A percentile compares a stretch with the other conserved stretches of the same genome.
Evolutionary conservation across 495 filamentous ascomycete species (phyloP).

Genomic region (Penicillium lividum): DNA sequence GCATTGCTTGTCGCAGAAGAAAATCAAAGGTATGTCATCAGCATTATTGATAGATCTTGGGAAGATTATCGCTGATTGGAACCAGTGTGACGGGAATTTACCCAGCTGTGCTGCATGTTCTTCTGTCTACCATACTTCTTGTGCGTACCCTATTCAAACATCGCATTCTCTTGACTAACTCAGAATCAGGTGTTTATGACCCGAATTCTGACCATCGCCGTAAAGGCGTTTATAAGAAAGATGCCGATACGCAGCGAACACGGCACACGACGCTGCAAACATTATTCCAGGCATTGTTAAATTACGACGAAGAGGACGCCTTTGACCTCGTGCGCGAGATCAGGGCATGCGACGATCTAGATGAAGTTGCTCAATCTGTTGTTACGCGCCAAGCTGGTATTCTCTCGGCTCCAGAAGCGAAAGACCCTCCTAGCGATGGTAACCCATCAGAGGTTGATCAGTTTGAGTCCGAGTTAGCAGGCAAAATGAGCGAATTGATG

Average conservation of each 20-base stretch:
- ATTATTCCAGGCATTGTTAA: slow-evolving; percentile 88
- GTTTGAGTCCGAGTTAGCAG: slow-evolving; percentile 84
- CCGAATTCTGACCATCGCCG: slow-evolving; percentile 93
- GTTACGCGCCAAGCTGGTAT: slow-evolving; percentile 54
- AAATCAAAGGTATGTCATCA: slow-evolving; percentile 70
- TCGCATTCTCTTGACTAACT: slow-evolving; percentile 1
- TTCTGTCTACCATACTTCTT: slow-evolving; percentile 86
- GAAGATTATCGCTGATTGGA: slow-evolving; percentile 20
- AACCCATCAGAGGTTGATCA: slow-evolving; percentile 42
- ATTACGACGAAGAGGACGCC: slow-evolving; percentile 78
- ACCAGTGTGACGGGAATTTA: slow-evolving; percentile 83
- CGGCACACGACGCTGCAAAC: slow-evolving; percentile 87
- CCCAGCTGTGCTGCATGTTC: slow-evolving; percentile 93
- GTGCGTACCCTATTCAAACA: slow-evolving; percentile 23
- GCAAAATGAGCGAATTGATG: slow-evolving; percentile 90
- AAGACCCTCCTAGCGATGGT: slow-evolving; percentile 33
- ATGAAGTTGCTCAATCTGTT: slow-evolving; percentile 83
- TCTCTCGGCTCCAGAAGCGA: slow-evolving; percentile 16
- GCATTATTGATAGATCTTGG: not conserved
- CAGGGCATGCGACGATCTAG: slow-evolving; percentile 86
- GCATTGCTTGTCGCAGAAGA: slow-evolving; percentile 84
- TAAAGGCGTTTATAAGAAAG: slow-evolving; percentile 95
- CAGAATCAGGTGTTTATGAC: slow-evolving; percentile 71
- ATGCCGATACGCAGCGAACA: slow-evolving; percentile 86
- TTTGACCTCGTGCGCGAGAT: slow-evolving; percentile 81